Percentiles rank a stretch among this genome's conserved stretches.
phyloP scores from a whole-genome alignment of 108 stramenopile species.

The Nannochloropsis oceanica region DNA sequence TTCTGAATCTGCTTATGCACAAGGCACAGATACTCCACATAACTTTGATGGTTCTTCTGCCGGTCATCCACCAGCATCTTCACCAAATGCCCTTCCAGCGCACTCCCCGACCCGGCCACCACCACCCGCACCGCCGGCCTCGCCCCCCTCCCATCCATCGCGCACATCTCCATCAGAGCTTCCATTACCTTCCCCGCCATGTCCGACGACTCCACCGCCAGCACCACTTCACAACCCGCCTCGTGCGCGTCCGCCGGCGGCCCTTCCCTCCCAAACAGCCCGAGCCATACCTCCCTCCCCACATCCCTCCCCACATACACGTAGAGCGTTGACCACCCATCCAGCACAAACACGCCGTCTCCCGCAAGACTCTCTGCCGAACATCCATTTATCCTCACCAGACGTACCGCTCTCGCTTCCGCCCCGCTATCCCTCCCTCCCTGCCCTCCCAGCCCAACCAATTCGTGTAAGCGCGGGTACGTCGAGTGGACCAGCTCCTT shows the following conservation, averaged over 20 bases:
- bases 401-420: neutral
- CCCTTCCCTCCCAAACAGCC: neutral
- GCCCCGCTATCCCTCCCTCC: neutral
- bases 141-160: neutral
- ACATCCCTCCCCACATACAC: conserved; percentile 45
- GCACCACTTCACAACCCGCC: neutral
- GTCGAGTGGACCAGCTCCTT: neutral
- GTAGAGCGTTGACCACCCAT: conserved; percentile 45
- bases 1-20: conserved; percentile 36
- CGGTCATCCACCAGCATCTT: conserved; percentile 45
- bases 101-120: conserved; percentile 35
- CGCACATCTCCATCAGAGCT: neutral
- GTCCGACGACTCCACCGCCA: neutral
- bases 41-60: conserved; percentile 33
- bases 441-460: neutral
- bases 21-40: conserved; percentile 42
- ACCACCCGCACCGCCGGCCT: conserved; percentile 25
- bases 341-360: neutral
- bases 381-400: neutral
- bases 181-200: neutral
- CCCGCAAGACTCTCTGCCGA: neutral
- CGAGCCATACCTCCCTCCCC: conserved; percentile 13
- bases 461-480: neutral
- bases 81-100: conserved; percentile 32
- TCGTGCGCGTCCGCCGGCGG: neutral